Percentiles rank a stretch among this genome's conserved stretches.
Evolutionary conservation across 257 asterid species (phyloP).

Genomic region (Craterostigma plantagineum): DNA sequence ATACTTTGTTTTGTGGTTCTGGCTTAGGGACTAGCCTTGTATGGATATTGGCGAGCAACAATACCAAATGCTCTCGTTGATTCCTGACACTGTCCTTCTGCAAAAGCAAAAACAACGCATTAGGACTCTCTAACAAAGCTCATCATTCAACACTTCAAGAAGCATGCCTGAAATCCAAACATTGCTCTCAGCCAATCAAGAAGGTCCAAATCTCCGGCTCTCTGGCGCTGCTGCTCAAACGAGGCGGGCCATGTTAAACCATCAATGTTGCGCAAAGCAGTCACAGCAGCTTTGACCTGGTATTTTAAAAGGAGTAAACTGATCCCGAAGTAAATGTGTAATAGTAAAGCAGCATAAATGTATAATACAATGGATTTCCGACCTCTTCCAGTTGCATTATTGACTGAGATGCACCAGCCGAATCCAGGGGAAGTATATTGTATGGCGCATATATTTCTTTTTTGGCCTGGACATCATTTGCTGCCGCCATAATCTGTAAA

Average conservation of each 20-base stretch:
- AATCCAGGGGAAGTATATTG: conserved; percentile 90
- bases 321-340: no score
- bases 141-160: conserved; percentile 12
- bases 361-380: conserved; percentile 1
- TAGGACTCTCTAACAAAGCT: conserved; percentile 9
- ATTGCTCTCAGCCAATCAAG: conserved; percentile 97
- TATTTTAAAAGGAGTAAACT: not conserved
- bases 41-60: conserved; percentile 81
- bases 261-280: conserved; percentile 51
- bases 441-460: conserved; percentile 83
- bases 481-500: conserved; percentile 89
- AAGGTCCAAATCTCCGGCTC: conserved; percentile 73
- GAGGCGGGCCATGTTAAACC: conserved; percentile 72
- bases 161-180: conserved; percentile 92
- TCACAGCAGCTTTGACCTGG: conserved; percentile 89
- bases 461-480: conserved; percentile 91
- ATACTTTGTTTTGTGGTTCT: conserved; percentile 66
- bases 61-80: conserved; percentile 80
- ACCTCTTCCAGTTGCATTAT: conserved; percentile 99
- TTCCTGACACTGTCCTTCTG: conserved; percentile 95
- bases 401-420: conserved; percentile 85
- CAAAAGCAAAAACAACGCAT: conserved; percentile 9
- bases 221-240: conserved; percentile 72
- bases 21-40: conserved; percentile 83
- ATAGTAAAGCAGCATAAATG: no score